Conservation (phyloP, 805 yeast species). For the Metschnikowia rubicola region DNA sequence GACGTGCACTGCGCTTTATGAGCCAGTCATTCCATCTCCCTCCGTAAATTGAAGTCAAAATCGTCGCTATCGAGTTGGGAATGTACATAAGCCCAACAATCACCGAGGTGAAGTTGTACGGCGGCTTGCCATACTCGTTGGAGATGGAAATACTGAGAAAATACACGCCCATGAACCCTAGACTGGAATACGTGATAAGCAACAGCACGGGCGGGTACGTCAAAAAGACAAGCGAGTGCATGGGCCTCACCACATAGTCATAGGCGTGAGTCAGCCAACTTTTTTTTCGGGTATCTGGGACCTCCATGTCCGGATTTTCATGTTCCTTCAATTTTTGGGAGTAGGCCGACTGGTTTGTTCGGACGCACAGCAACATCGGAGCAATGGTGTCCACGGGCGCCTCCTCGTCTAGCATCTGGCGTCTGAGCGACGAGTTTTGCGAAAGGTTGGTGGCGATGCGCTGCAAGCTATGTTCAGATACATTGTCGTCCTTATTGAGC, state of each 20-base stretch:
- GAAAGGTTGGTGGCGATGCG: constrained; percentile 32
- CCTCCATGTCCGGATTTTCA: constrained; percentile 14
- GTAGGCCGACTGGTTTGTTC: constrained; percentile 32
- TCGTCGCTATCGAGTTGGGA: constrained; percentile 77
- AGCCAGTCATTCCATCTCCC: constrained; percentile 76
- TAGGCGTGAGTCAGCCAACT: constrained; percentile 23
- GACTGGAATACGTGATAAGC: constrained; percentile 61
- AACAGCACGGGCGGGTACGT: constrained; percentile 71
- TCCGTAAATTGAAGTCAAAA: constrained; percentile 73
- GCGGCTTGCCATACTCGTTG: constrained; percentile 56
- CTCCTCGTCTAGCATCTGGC: constrained; percentile 20
- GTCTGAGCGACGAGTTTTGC: constrained; percentile 10
- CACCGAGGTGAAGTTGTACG: constrained; percentile 66
- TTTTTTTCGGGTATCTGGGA: not conserved
- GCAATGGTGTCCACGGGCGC: constrained; percentile 37
- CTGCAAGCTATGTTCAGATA: constrained; percentile 23
- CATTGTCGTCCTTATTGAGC: constrained; percentile 1
- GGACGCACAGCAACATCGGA: constrained; percentile 37
- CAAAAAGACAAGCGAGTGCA: constrained; percentile 57
- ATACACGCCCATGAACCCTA: constrained; percentile 66
- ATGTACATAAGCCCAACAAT: constrained; percentile 74
- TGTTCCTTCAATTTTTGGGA: constrained; percentile 27
- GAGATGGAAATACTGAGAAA: constrained; percentile 73
- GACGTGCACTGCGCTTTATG: constrained; percentile 46
- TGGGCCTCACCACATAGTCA: constrained; percentile 54